A percentile compares a stretch with the other conserved stretches of the same genome.
These are phyloP conservation scores for Anacardium occidentale DNA, from an alignment of 345 rosid species.

Conservation along the genomic window DNA sequence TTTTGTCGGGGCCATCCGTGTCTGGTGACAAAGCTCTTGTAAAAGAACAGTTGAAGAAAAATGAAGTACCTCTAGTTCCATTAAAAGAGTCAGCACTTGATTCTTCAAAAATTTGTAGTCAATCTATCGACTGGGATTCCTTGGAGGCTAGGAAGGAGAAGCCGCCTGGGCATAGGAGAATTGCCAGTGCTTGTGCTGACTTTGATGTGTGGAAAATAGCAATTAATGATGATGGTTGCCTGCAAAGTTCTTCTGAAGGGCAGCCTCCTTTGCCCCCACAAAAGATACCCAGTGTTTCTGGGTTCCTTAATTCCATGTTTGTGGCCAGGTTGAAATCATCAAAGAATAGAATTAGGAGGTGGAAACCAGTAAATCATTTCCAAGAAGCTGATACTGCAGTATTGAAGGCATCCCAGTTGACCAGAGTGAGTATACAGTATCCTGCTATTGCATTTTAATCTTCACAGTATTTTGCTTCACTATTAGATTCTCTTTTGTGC, in stretches of 20 bases:
- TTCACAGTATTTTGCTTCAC: neutral
- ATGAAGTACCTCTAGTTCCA: constrained; percentile 16
- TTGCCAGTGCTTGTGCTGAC: constrained; percentile 76
- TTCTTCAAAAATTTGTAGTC: constrained; percentile 27
- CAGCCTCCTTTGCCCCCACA: constrained; percentile 47
- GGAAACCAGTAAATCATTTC: constrained; percentile 56
- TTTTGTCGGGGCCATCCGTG: constrained; percentile 60
- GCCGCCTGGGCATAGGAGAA: constrained; percentile 61
- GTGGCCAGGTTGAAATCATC: constrained; percentile 49
- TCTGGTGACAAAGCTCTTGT: constrained; percentile 19
- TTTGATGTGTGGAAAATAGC: constrained; percentile 62
- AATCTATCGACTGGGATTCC: constrained; percentile 27
- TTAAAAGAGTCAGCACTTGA: constrained; percentile 24
- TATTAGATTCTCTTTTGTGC: neutral
- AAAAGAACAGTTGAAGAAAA: constrained; percentile 17
- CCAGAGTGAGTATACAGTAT: constrained; percentile 42
- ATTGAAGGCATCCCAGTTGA: constrained; percentile 41
- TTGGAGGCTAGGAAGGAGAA: constrained; percentile 37
- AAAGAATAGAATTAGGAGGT: constrained; percentile 59
- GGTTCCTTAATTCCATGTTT: constrained; percentile 52
- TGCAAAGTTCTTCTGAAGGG: constrained; percentile 35
- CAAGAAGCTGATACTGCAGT: constrained; percentile 54
- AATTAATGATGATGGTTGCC: constrained; percentile 40
- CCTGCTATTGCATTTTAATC: constrained; percentile 2
- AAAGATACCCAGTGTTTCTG: constrained; percentile 67